Evolutionary conservation across 129 eudicot species (phyloP).

Genomic region (Arctium minus): DNA sequence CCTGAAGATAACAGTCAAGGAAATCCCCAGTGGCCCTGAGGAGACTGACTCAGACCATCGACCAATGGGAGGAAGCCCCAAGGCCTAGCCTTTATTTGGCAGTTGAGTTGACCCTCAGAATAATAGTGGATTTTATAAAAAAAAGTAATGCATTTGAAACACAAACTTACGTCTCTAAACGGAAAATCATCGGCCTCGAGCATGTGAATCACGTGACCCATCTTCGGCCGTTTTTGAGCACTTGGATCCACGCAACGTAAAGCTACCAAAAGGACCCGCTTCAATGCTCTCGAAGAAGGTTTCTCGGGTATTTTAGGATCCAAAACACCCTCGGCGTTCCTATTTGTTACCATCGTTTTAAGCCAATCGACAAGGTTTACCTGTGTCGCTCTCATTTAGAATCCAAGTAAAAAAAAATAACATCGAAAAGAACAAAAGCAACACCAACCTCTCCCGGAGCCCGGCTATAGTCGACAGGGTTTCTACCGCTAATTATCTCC

Average conservation of each 20-base stretch:
- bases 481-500: conserved; percentile 85
- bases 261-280: conserved; percentile 78
- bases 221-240: conserved; percentile 88
- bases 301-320: conserved; percentile 84
- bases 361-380: conserved; percentile 92
- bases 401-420: background rate
- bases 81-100: background rate
- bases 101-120: background rate
- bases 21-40: background rate
- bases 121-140: background rate
- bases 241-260: conserved; percentile 90
- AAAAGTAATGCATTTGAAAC: background rate
- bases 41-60: background rate
- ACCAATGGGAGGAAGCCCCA: background rate
- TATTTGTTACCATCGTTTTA: conserved; percentile 79
- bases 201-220: conserved; percentile 96
- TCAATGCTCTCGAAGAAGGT: conserved; percentile 92
- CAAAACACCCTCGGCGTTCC: conserved; percentile 73
- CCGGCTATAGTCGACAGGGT: conserved; percentile 87
- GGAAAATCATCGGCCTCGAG: conserved; percentile 86
- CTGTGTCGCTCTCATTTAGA: conserved; percentile 33
- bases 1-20: background rate
- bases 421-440: background rate
- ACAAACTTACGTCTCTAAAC: conserved; percentile 74
- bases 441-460: conserved; percentile 85